Evolutionary conservation across 768 basidiomycete species (phyloP), one percentile per base, ranked within the genome.

Genomic region (Pholiota microspora): DNA sequence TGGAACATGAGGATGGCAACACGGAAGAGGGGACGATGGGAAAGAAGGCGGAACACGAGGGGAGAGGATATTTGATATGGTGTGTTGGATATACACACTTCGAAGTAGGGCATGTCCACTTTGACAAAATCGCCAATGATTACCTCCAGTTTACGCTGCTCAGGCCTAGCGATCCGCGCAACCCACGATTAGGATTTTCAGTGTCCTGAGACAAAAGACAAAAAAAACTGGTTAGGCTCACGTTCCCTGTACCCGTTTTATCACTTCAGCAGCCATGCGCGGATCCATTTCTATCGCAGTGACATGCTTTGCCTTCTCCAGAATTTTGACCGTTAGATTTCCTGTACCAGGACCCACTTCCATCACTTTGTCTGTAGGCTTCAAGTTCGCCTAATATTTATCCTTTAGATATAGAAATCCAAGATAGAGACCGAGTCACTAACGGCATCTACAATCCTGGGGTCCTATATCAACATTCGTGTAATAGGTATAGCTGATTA

Each of bases 1-100:
- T 99, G 97, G 76, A 99, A 99, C 97, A 99, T 99, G 74, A 99
- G 89, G 58, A 99, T 93, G 29, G 94, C 92, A 54, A 90, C 84
- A 23, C 96, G 92, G 68, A 91, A 93, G 40, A 98, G 77, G 0
- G 97, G 97, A 2, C 97, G 89, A 64, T 98, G 94, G 2, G 97
- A 98, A 46, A 98, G 85, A 29, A 99, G 83, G 56, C 92, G 91
- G 80, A 99, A 99, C 52, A 98, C 89, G 47, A 99, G 87, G 4
- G 95, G 92, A 0, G 97, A 98, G 2, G 97, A 98, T 63, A 99
- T 99, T 71, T 98, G 95, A 71, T 98, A 99, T 0, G 97, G 97
- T 0, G 97, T 99, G 67, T 99, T 99, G 62, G 92, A 94, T 65
- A 99, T 98, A 78, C 96, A 98, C 53, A 97, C 97, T 71, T 98